These are phyloP conservation scores for Trichomonas gallinae DNA, from an alignment of 208 protist species.

Conservation along the genomic window DNA sequence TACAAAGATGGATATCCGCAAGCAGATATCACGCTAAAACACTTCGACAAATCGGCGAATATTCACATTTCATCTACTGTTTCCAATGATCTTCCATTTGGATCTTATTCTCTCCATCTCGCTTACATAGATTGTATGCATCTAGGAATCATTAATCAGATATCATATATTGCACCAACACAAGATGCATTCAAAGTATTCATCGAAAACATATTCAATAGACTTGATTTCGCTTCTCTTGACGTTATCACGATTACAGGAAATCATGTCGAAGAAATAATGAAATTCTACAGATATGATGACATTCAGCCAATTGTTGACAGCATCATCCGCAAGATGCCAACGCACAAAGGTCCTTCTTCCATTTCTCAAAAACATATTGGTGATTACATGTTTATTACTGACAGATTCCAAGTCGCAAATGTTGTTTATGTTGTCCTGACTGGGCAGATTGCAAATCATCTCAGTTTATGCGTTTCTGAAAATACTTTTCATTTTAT, in stretches of 20 bases:
- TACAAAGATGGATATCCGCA: neutral
- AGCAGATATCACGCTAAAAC: neutral
- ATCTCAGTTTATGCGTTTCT: neutral
- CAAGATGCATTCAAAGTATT: neutral
- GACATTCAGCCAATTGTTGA: neutral
- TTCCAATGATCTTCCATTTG: neutral
- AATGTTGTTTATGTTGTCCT: neutral
- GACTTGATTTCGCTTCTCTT: neutral
- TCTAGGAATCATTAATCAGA: neutral
- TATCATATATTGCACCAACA: neutral
- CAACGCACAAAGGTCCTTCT: neutral
- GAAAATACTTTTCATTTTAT: neutral
- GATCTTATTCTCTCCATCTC: neutral
- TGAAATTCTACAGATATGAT: neutral
- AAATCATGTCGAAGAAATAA: neutral
- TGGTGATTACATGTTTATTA: neutral
- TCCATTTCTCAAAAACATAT: neutral
- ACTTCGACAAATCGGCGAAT: neutral
- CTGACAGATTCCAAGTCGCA: neutral
- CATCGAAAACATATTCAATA: neutral
- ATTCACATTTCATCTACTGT: neutral
- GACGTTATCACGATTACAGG: neutral
- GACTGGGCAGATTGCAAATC: neutral
- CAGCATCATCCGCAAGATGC: neutral
- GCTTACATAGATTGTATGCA: neutral